phyloP scores from a whole-genome alignment of 495 filamentous ascomycete species.

The Penicillium macrosclerotiorum region DNA sequence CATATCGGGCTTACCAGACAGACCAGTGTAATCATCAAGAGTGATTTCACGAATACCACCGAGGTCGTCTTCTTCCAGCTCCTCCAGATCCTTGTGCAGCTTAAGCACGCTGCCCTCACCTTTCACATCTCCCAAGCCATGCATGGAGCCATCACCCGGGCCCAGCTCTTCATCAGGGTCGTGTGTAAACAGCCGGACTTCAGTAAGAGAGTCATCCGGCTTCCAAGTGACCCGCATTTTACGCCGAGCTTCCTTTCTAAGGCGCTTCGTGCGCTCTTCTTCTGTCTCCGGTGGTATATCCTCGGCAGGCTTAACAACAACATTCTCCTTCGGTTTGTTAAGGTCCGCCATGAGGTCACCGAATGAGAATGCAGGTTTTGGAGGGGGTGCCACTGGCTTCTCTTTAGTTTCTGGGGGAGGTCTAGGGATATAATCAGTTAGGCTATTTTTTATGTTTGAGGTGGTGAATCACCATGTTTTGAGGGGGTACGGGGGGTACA shows the following conservation, averaged over 20 bases:
- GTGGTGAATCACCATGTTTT: no score
- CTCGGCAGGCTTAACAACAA: constrained; percentile 49
- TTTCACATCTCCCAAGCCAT: constrained; percentile 68
- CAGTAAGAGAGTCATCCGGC: constrained; percentile 66
- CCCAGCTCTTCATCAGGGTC: constrained; percentile 78
- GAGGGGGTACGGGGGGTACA: no score
- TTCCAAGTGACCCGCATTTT: constrained; percentile 71
- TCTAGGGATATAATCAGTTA: constrained; percentile 25
- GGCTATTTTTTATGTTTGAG: background rate
- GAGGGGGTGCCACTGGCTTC: constrained; percentile 29
- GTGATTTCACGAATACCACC: constrained; percentile 45
- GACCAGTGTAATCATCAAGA: constrained; percentile 42
- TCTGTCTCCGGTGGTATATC: constrained; percentile 66
- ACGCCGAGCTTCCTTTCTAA: constrained; percentile 76
- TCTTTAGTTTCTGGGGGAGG: constrained; percentile 40
- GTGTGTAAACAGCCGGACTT: constrained; percentile 72
- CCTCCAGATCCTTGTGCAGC: constrained; percentile 60
- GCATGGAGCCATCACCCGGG: constrained; percentile 61
- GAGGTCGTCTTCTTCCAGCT: constrained; percentile 69
- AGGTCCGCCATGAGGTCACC: constrained; percentile 64
- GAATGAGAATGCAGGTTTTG: constrained; percentile 52
- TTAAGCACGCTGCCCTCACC: constrained; percentile 82
- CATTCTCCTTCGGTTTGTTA: constrained; percentile 59
- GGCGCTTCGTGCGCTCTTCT: constrained; percentile 67
- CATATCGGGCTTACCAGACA: constrained; percentile 45